These are phyloP conservation scores for Aspergillus oerlinghausenensis DNA, from an alignment of 2,329 filamentous ascomycete genomes.

Conservation along the genomic window DNA sequence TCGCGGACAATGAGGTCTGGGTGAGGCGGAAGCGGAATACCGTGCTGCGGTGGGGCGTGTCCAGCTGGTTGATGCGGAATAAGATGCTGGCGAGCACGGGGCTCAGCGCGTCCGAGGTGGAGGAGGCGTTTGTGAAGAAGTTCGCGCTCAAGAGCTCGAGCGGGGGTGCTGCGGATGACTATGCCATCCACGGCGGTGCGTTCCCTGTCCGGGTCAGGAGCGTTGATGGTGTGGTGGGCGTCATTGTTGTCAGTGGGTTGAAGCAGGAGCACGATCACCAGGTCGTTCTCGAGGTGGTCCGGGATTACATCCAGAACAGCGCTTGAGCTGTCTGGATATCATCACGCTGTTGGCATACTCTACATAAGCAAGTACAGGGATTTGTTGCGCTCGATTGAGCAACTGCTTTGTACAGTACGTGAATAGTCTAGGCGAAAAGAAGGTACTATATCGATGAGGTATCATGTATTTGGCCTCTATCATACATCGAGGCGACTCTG, in stretches of 20 bases:
- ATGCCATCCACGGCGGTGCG: conserved; percentile 74
- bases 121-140: conserved; percentile 60
- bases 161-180: conserved; percentile 50
- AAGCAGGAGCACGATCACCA: conserved; percentile 75
- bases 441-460: neutral
- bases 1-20: conserved; percentile 69
- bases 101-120: conserved; percentile 46
- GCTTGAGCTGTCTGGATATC: conserved; percentile 6
- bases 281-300: conserved; percentile 66
- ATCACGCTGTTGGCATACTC: neutral
- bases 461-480: neutral
- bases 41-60: conserved; percentile 65
- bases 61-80: conserved; percentile 66
- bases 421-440: neutral
- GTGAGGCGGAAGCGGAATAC: conserved; percentile 67
- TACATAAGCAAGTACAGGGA: neutral
- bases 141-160: conserved; percentile 56
- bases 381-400: too few relatives aligned
- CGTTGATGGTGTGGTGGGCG: conserved; percentile 70
- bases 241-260: conserved; percentile 71
- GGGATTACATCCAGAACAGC: conserved; percentile 40
- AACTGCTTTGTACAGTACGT: neutral
- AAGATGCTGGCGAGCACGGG: conserved; percentile 47
- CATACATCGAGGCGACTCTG: neutral
- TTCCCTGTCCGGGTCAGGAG: conserved; percentile 68